phyloP scores from a whole-genome alignment of 768 basidiomycete genomes.

The Pholiota molesta region DNA sequence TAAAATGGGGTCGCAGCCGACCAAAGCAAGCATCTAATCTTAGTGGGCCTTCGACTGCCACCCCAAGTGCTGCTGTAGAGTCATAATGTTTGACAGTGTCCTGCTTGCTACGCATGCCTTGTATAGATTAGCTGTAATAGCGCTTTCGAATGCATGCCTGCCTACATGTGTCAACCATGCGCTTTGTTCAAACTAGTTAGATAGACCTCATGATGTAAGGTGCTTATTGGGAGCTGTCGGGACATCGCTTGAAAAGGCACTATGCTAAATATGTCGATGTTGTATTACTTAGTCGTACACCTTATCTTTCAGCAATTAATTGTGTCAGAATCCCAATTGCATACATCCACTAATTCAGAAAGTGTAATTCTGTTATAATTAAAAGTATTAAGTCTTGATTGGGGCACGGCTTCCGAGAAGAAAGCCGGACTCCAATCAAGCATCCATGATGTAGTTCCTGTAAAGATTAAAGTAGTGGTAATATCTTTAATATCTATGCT shows the following conservation, averaged over 20 bases:
- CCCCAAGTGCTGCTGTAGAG: constrained; percentile 20
- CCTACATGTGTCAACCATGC: neutral
- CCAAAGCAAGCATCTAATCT: constrained; percentile 35
- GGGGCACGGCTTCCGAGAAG: neutral
- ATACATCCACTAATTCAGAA: too few relatives aligned
- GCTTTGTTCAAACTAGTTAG: too few relatives aligned
- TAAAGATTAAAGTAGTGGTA: neutral
- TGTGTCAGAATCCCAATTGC: too few relatives aligned
- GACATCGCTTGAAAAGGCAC: neutral
- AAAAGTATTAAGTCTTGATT: neutral
- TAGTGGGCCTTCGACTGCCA: constrained; percentile 22
- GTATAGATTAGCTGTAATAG: neutral
- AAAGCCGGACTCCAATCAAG: neutral
- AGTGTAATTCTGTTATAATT: neutral
- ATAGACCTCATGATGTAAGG: too few relatives aligned
- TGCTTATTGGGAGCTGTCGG: too few relatives aligned
- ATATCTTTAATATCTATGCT: neutral
- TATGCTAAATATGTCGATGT: neutral
- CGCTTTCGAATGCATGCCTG: neutral
- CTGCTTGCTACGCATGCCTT: neutral
- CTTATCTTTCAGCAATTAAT: too few relatives aligned
- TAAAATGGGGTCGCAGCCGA: constrained; percentile 90
- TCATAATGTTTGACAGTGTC: constrained; percentile 17
- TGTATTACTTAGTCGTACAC: too few relatives aligned
- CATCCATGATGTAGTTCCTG: too few relatives aligned